Evolutionary conservation across 2,329 filamentous ascomycete species (phyloP).

Genomic region (Pseudohalonectria lignicola): DNA sequence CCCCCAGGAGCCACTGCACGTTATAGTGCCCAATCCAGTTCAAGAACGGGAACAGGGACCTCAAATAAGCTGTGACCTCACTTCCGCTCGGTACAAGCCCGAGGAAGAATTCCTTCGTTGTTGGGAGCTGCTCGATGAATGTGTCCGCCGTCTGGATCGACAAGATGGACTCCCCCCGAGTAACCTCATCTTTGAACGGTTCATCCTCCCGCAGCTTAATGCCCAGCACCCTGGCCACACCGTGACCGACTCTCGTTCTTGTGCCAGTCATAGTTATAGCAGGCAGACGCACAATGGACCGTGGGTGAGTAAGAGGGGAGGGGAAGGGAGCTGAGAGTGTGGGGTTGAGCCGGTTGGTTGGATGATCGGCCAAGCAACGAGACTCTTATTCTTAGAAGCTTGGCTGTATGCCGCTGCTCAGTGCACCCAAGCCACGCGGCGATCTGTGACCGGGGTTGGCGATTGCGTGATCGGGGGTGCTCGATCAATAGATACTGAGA

Average conservation of each 20-base stretch:
- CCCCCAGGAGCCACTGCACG: conserved; percentile 74
- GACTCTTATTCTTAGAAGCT: too few relatives aligned
- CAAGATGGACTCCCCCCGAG: conserved; percentile 68
- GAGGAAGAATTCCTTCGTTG: conserved; percentile 58
- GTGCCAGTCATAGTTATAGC: conserved; percentile 20
- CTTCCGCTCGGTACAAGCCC: conserved; percentile 48
- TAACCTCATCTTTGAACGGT: conserved; percentile 47
- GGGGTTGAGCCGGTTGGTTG: too few relatives aligned
- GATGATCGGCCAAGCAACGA: too few relatives aligned
- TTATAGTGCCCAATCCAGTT: conserved; percentile 91
- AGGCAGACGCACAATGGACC: too few relatives aligned
- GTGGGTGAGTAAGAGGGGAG: too few relatives aligned
- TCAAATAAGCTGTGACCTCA: conserved; percentile 49
- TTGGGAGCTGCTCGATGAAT: conserved; percentile 77
- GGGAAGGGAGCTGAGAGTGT: too few relatives aligned
- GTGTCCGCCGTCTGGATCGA: conserved; percentile 62
- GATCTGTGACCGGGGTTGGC: too few relatives aligned
- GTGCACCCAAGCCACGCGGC: too few relatives aligned
- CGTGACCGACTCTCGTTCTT: conserved; percentile 54
- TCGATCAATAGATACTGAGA: too few relatives aligned
- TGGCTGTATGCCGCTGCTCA: too few relatives aligned
- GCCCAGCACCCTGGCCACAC: conserved; percentile 66
- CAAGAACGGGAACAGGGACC: conserved; percentile 74
- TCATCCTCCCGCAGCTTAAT: conserved; percentile 70
- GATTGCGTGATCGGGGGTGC: too few relatives aligned